Base-by-base conservation (phyloP, 2,329 filamentous ascomycete genomes). In the Allantophomopsis cytisporea region DNA sequence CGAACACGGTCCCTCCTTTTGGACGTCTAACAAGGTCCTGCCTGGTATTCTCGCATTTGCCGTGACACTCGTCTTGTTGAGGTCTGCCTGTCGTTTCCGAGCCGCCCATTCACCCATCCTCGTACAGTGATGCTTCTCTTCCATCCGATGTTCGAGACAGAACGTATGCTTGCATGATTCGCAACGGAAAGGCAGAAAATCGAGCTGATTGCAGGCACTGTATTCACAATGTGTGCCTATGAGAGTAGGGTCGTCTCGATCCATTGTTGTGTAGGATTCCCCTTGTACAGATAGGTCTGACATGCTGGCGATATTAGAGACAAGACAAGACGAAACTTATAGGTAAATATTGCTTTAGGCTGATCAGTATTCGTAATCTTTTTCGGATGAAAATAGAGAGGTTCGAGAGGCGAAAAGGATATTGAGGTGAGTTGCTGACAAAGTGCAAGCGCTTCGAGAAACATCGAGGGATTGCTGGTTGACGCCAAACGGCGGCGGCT, bases 161-260 rank as follows among this genome's bases (percentile, higher is more conserved):
- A 79, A 98, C 13, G 82, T 89, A 42, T 75, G 73, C 47, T 59
- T 73, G 64, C 91, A 98, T 50, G 83, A 91, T 57, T 93, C 84
- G 65, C 91, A 98, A 55, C 78, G 73, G 61, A 96, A 96, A 4
- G 91, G 91, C 4, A 98, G 76, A 60, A 98, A 96, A 62, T 96
- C 91, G 44, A 96, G 83, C 56, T 91, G 83, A 57, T 88, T 82
- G 69, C 91, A 98, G 68, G 86, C 93, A 47, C 81, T 68, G 62
- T 83, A 80, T 60, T 95, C 78, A 71, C 91, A 98, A 66, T 95
- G 88, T 45, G 76, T 76, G 60, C 91, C 91, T 50, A 96, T 81
- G 17, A 88, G 73, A 52, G 84, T 80, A 36, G 88, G 80, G 61
- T 95, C 88, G 57, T 70, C 71, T 53, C 76, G 72, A 54, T 81